phyloP scores from a whole-genome alignment of 2,329 filamentous ascomycete genomes.

The Colletotrichum lini region DNA sequence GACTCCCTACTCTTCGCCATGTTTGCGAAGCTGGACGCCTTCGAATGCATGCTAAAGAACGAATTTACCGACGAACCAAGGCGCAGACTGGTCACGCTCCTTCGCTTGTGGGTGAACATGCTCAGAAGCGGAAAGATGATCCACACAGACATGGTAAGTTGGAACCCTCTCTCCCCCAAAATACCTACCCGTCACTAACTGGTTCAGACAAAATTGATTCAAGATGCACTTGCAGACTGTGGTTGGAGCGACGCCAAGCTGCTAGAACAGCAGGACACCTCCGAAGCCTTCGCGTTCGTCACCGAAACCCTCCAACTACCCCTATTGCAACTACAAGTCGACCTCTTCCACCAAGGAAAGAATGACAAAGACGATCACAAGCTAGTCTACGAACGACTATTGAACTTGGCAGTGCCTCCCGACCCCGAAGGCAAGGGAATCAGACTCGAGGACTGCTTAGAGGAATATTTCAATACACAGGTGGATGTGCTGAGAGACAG shows the following conservation, averaged over 20 bases:
- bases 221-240: constrained; percentile 85
- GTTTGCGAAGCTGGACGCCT: constrained; percentile 91
- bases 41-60: constrained; percentile 91
- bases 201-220: constrained; percentile 81
- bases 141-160: constrained; percentile 82
- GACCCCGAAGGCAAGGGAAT: constrained; percentile 79
- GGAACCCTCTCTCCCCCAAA: background rate
- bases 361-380: constrained; percentile 92
- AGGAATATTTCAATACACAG: constrained; percentile 94
- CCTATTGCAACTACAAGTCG: constrained; percentile 90
- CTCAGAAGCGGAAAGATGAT: constrained; percentile 88
- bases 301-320: constrained; percentile 91
- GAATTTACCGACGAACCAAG: constrained; percentile 80
- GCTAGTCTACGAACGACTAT: constrained; percentile 89
- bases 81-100: constrained; percentile 80
- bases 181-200: constrained; percentile 46
- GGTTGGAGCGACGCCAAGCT: constrained; percentile 88
- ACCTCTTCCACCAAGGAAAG: constrained; percentile 93
- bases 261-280: constrained; percentile 92
- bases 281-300: constrained; percentile 95
- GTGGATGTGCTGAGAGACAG: constrained; percentile 89
- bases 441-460: constrained; percentile 90
- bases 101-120: constrained; percentile 95
- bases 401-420: constrained; percentile 91
- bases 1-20: constrained; percentile 95